Evolutionary conservation across 208 protist genomes (phyloP), one percentile per base, ranked within the genome.

Genomic region (Trypanosoma mega): DNA sequence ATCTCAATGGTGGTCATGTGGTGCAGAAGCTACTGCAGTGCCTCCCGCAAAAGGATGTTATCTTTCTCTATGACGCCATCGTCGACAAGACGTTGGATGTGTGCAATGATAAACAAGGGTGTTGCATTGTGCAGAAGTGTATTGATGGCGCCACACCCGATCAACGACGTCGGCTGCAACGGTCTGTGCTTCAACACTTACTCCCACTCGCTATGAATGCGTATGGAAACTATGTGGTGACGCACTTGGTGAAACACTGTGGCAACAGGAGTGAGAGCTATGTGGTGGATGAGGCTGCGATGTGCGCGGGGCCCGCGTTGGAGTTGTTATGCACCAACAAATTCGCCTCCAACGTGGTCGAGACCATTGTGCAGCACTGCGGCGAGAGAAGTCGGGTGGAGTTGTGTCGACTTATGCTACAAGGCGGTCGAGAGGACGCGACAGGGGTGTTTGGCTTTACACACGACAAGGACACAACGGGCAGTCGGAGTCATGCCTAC

Each of bases 221-320:
- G 5, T 99, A 85, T 66, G 97, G 97, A 43, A 99, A 99, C 75
- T 99, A 99, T 71, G 97, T 98, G 26, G 87, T 98, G 20, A 96
- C 97, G 48, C 98, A 98, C 49, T 85, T 98, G 21, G 71, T 98
- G 1, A 59, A 78, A 34, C 44, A 74, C 36, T 85, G 76, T 55
- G 74, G 76, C 63, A 72, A 82, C 12, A 59, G 78, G n/a, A 75
- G 73, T 39, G 54, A 64, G 55, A 55, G 68, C 18, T 26, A 62
- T 26, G 68, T 79, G n/a, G 70, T 85, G 31, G 75, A 85, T 54
- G 68, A 61, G 27, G 48, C 84, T 24, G 77, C 74, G n/a, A 20
- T 48, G 2, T 48, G 57, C 79, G 63, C 61, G 63, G n/a, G 71
- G 24, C 36, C 48, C 43, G 64, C 66, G 57, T 31, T 82, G 41